Base-by-base conservation (phyloP, 176 grass and related monocot genomes). In the Secale cereale region DNA sequence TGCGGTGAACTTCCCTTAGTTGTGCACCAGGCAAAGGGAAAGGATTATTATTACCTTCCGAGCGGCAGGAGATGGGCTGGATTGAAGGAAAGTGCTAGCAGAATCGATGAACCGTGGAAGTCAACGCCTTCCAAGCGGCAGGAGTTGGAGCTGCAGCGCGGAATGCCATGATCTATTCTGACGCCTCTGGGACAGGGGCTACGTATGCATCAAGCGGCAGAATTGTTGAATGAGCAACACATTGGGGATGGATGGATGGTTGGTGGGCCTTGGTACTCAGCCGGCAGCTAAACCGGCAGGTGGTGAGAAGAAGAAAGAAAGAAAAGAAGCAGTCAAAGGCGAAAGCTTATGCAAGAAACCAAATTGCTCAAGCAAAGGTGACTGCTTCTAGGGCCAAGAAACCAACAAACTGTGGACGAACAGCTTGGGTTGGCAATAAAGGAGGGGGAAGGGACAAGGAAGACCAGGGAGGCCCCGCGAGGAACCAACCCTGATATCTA, bases 281-380 rank as follows among this genome's bases (percentile, higher is more conserved):
- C 78, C 59, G 59, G 70, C 70, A n/a, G n/a, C n/a, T n/a, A n/a
- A n/a, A n/a, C n/a, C n/a, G n/a, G n/a, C n/a, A 36, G 69, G 46
- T 60, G 60, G 70, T 70, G n/a, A 63, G 16, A 69, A 40, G 78
- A 74, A 65, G 22, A n/a, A 59, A 26, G 59, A 23, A 65, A 40
- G 83, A 81, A 78, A 17, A 30, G 60, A 80, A 80, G n/a, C 59
- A 23, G 88, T 90, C 88, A 86, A 74, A 50, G 74, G 35, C 12
- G 14, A 76, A 48, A 10, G 17, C 52, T 23, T 36, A 60, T 11
- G 74, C 65, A 72, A 43, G 40, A 43, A 63, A 10, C 71, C 30
- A 65, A 82, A 59, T 48, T n/a, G 84, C 7, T 1, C 65, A 79
- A 41, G 32, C 83, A 52, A 52, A 30, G 1, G 72, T 37, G 69